Conservation (phyloP, 2,329 filamentous ascomycete genomes). For the Simplicillium sp. region DNA sequence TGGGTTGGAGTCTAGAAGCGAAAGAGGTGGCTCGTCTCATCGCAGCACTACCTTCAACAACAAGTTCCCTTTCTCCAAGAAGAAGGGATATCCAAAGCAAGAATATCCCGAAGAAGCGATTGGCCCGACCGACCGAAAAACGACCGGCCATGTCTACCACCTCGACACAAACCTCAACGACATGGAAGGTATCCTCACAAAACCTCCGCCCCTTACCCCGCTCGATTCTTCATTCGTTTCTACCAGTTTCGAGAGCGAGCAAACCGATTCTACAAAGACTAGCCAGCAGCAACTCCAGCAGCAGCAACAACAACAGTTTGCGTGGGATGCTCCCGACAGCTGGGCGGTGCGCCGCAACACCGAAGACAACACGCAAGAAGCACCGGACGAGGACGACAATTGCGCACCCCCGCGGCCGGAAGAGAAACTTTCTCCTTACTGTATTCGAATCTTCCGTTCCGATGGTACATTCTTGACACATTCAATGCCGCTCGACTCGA, state of each 20-base stretch:
- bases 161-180: slow-evolving; percentile 83
- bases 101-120: slow-evolving; percentile 51
- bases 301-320: too few species aligned
- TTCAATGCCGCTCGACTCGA: slow-evolving; percentile 73
- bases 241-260: slow-evolving; percentile 33
- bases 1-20: too few species aligned
- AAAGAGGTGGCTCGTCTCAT: too few species aligned
- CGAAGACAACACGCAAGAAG: slow-evolving; percentile 52
- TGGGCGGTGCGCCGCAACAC: slow-evolving; percentile 79
- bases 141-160: slow-evolving; percentile 56
- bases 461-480: slow-evolving; percentile 93
- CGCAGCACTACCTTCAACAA: slow-evolving; percentile 44
- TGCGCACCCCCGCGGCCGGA: slow-evolving; percentile 60
- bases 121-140: slow-evolving; percentile 49
- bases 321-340: slow-evolving; percentile 89
- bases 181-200: slow-evolving; percentile 83
- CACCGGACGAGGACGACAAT: slow-evolving; percentile 56
- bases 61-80: slow-evolving; percentile 54
- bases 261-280: slow-evolving; percentile 15
- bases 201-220: slow-evolving; percentile 60
- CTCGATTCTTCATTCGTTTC: slow-evolving; percentile 47
- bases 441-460: slow-evolving; percentile 88
- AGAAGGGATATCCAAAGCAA: slow-evolving; percentile 32
- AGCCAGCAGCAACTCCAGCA: slow-evolving; percentile 39
- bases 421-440: slow-evolving; percentile 70